phyloP scores from a whole-genome alignment of 441 rosid genomes.

The Melastoma candidum region DNA sequence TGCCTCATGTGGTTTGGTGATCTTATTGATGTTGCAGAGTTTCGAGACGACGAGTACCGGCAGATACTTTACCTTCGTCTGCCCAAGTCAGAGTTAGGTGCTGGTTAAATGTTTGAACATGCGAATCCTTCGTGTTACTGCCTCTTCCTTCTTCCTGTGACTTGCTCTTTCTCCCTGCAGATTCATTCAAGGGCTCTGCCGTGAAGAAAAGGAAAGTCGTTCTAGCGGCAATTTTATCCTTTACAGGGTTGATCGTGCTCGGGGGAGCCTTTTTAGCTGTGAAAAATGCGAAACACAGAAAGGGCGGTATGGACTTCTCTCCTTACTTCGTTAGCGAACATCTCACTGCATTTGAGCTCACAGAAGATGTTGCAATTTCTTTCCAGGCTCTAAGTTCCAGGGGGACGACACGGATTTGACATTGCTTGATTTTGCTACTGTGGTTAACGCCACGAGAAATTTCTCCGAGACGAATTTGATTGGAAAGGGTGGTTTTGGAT shows the following conservation, averaged over 20 bases:
- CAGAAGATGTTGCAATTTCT: not conserved
- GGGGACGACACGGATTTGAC: constrained; percentile 2
- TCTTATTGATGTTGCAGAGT: constrained; percentile 5
- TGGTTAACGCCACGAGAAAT: not conserved
- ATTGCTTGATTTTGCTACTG: not conserved
- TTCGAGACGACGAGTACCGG: not conserved
- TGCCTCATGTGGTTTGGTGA: constrained; percentile 1
- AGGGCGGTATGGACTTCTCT: not conserved
- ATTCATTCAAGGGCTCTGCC: not conserved
- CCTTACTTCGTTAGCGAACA: too few species aligned
- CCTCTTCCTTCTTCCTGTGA: too few species aligned
- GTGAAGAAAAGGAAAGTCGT: not conserved
- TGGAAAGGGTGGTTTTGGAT: constrained; percentile 6
- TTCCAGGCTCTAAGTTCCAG: not conserved
- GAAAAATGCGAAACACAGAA: not conserved
- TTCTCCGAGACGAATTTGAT: too few species aligned
- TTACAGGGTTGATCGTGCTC: too few species aligned
- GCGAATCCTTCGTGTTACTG: too few species aligned
- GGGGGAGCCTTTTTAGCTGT: too few species aligned
- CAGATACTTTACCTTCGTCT: constrained; percentile 1
- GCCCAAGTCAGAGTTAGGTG: not conserved
- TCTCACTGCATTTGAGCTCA: too few species aligned
- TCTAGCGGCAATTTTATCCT: not conserved
- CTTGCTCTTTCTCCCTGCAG: not conserved
- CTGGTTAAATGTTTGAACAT: too few species aligned